A percentile compares a stretch with the other conserved stretches of the same genome.
phyloP scores from a whole-genome alignment of 805 yeast genomes.

The Isabelozyma rhagii region DNA sequence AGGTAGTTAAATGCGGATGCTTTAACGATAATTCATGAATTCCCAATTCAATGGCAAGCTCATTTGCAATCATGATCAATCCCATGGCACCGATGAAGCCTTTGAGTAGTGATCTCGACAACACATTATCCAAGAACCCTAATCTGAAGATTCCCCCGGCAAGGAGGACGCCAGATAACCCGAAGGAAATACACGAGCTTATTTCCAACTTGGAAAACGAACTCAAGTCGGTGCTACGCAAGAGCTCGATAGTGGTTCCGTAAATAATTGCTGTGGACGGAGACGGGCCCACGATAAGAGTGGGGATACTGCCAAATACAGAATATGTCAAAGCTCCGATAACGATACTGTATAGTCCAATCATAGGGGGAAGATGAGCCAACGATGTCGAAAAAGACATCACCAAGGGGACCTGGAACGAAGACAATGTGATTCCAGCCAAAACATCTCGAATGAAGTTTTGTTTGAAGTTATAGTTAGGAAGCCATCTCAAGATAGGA shows the following conservation, averaged over 20 bases:
- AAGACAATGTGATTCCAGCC: constrained; percentile 31
- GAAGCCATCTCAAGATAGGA: constrained; percentile 31
- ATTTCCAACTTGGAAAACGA: constrained; percentile 40
- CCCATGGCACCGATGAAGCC: constrained; percentile 90
- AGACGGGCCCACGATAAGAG: constrained; percentile 89
- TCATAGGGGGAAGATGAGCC: constrained; percentile 78
- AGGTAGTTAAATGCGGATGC: constrained; percentile 20
- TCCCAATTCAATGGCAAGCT: constrained; percentile 49
- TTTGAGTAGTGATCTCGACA: constrained; percentile 70
- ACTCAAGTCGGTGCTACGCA: constrained; percentile 9
- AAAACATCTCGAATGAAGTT: constrained; percentile 24
- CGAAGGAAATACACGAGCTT: constrained; percentile 60
- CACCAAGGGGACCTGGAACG: constrained; percentile 40
- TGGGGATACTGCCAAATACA: constrained; percentile 80
- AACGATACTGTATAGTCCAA: constrained; percentile 74
- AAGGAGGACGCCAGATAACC: constrained; percentile 66
- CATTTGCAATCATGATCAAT: constrained; percentile 64
- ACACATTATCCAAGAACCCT: constrained; percentile 78
- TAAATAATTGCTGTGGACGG: constrained; percentile 81
- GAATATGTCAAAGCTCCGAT: constrained; percentile 78
- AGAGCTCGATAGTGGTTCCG: constrained; percentile 66
- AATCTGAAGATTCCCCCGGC: constrained; percentile 69
- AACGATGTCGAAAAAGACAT: constrained; percentile 78
- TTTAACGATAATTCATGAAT: constrained; percentile 13
- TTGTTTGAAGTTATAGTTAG: constrained; percentile 14